These are phyloP conservation scores for Athelia sp. DNA, from an alignment of 1,284 basidiomycete species.

Conservation along the genomic window DNA sequence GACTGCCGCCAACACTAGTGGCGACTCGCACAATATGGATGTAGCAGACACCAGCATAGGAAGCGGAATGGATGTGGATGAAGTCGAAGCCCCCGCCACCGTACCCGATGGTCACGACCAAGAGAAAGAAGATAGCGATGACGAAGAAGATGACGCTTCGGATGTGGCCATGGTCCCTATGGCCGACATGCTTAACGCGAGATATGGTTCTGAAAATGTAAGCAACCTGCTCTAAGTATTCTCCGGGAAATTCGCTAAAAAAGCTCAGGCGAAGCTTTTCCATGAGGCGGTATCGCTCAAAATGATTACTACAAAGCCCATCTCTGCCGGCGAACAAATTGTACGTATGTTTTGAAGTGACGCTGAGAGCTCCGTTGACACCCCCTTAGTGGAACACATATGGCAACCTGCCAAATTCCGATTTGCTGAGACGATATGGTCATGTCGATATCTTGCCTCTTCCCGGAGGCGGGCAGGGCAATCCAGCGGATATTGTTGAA, in stretches of 20 bases:
- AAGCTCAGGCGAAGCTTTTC: constrained; percentile 76
- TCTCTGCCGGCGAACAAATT: constrained; percentile 84
- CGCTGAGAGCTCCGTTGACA: constrained; percentile 1
- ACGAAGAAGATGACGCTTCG: constrained; percentile 54
- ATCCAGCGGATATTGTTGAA: constrained; percentile 87
- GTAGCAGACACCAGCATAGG: constrained; percentile 24
- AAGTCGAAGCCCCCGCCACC: constrained; percentile 17
- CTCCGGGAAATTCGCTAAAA: not conserved
- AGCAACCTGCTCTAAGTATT: constrained; percentile 16
- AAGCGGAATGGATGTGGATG: constrained; percentile 49
- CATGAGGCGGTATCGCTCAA: constrained; percentile 69
- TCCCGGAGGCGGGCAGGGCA: constrained; percentile 47
- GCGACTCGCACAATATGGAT: constrained; percentile 17
- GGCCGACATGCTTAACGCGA: constrained; percentile 93
- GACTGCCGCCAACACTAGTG: constrained; percentile 19
- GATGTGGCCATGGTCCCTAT: constrained; percentile 94
- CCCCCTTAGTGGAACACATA: constrained; percentile 86
- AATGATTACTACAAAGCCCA: constrained; percentile 79
- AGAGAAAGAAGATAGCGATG: constrained; percentile 29
- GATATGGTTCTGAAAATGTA: constrained; percentile 84
- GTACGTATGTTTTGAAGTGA: constrained; percentile 38
- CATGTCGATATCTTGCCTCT: constrained; percentile 81
- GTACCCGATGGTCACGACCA: constrained; percentile 22
- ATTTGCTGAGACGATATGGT: constrained; percentile 90
- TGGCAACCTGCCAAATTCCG: constrained; percentile 91